These are phyloP conservation scores for Glarea lozoyensis DNA, from an alignment of 495 filamentous ascomycete species.

Conservation along the genomic window DNA sequence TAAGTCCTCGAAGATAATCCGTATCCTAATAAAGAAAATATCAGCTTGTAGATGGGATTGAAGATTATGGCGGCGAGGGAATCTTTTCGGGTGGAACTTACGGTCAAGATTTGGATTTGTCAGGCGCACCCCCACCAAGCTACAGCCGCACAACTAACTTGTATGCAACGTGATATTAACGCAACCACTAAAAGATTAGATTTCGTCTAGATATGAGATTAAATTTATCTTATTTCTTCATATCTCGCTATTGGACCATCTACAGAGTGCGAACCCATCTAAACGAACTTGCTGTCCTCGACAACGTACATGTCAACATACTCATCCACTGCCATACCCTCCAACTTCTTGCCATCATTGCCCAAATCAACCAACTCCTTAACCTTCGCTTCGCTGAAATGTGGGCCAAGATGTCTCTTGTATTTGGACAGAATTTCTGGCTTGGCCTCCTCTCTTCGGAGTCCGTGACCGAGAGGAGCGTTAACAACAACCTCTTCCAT, in stretches of 20 bases:
- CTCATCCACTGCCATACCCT: slow-evolving; percentile 74
- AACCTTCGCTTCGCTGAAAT: slow-evolving; percentile 67
- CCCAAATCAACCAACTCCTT: slow-evolving; percentile 71
- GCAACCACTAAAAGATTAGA: too few relatives aligned
- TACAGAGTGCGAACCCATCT: slow-evolving; percentile 7
- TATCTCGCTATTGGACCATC: not conserved
- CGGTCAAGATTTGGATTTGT: too few relatives aligned
- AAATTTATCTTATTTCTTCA: not conserved
- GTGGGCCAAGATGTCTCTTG: slow-evolving; percentile 78
- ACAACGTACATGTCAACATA: slow-evolving; percentile 88
- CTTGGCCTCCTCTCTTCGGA: slow-evolving; percentile 92
- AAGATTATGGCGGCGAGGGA: too few relatives aligned
- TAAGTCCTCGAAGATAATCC: too few relatives aligned
- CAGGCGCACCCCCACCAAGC: too few relatives aligned
- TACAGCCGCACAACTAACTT: too few relatives aligned
- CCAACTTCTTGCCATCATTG: slow-evolving; percentile 61
- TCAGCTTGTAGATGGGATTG: too few relatives aligned
- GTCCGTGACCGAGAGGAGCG: slow-evolving; percentile 86
- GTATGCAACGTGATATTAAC: too few relatives aligned
- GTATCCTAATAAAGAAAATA: too few relatives aligned
- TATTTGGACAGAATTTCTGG: slow-evolving; percentile 93
- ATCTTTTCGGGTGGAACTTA: too few relatives aligned
- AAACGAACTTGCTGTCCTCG: slow-evolving; percentile 47
- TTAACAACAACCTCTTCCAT: slow-evolving; percentile 89
- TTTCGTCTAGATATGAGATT: too few relatives aligned